Evolutionary conservation across 805 yeast genomes (phyloP), one percentile per base, ranked within the genome.

Genomic region (Wickerhamia fluorescens): DNA sequence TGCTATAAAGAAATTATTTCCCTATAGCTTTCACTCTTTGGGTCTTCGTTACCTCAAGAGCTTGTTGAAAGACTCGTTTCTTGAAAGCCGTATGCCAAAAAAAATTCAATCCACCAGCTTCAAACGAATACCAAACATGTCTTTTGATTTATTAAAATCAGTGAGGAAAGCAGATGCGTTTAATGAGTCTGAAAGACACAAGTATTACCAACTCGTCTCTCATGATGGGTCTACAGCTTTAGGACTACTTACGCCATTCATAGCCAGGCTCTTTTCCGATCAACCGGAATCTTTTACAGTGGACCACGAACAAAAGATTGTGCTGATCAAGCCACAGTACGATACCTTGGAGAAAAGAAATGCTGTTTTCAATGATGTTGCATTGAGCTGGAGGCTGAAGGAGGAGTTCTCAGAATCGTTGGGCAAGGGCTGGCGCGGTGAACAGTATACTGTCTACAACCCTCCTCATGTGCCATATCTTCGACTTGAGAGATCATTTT

Each of bases 401-500:
- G 58, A 48, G 26, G 40, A 37, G 35, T 58, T 15, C 29, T 53
- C 28, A 34, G 54, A 16, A 17, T 34, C 16, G 45, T 71, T 51
- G 51, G 61, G 25, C 6, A 57, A 65, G 28, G 87, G 84, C 0
- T 92, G 98, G 98, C 69, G 98, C 49, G 56, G 81, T 49, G 98
- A 92, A 54, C 63, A 73, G 20, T 92, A 86, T 52, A 66, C 78
- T 0, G 74, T 88, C 4, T 85, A 78, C 53, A 66, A 70, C 31
- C 75, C 78, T 0, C 35, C 60, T 0, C 58, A 61, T 11, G 38
- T 33, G 1, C 80, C 81, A 0, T 92, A 89, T 45, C 55, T 86
- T 40, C 57, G 65, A 4, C 54, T 86, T 4, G 98, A 92, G 51
- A 65, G 98, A 23, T 78, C 96, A 0, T 73, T 85, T 33, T 73